phyloP scores from a whole-genome alignment of 345 rosid genomes.

The Aquilaria sinensis region DNA sequence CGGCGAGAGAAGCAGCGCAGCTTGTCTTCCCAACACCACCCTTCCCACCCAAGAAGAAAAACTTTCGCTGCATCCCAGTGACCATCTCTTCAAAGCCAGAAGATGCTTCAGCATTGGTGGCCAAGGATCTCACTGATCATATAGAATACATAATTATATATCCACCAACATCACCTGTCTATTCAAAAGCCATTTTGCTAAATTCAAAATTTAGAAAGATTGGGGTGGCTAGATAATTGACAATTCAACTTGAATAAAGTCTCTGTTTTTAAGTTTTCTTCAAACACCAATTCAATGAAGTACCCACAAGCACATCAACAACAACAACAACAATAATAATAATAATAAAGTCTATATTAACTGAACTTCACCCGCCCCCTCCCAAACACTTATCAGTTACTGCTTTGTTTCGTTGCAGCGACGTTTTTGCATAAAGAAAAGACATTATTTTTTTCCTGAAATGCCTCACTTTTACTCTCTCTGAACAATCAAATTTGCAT shows the following conservation, averaged over 20 bases:
- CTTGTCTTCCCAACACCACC: conserved; percentile 93
- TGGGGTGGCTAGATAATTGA: not conserved
- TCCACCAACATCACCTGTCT: not conserved
- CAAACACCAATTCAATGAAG: not conserved
- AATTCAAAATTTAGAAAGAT: conserved; percentile 7
- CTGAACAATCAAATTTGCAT: not conserved
- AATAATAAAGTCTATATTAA: too few relatives aligned
- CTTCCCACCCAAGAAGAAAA: conserved; percentile 70
- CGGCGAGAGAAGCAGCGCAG: conserved; percentile 84
- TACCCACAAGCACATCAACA: not conserved
- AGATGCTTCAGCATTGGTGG: conserved; percentile 33
- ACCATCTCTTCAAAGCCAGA: conserved; percentile 56
- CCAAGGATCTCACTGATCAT: conserved; percentile 44
- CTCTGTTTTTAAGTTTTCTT: not conserved
- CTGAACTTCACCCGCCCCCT: too few relatives aligned
- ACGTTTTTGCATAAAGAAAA: not conserved
- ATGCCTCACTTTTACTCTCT: not conserved
- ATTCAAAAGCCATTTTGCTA: not conserved
- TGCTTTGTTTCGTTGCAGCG: too few relatives aligned
- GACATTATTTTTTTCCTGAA: not conserved
- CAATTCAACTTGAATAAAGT: not conserved
- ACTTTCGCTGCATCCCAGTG: conserved; percentile 36
- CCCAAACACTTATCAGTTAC: too few relatives aligned
- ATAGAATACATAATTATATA: conserved; percentile 7
- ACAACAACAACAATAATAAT: too few relatives aligned